phyloP scores from a whole-genome alignment of 2,329 filamentous ascomycete genomes.

The Neopestalotiopsis sp. region DNA sequence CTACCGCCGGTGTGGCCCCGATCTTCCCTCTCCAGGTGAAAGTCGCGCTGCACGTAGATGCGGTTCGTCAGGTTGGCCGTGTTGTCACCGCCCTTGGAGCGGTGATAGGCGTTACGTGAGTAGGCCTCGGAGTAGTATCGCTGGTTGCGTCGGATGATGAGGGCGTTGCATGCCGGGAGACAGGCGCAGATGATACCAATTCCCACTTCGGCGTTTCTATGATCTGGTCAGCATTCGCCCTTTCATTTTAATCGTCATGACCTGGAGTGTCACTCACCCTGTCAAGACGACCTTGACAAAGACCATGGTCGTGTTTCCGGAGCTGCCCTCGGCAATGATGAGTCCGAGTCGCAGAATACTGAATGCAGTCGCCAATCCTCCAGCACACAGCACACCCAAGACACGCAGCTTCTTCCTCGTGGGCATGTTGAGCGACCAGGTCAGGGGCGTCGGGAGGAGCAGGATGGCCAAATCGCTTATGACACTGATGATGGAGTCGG shows the following conservation, averaged over 20 bases:
- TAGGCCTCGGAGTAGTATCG: conserved; percentile 7
- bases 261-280: conserved; percentile 21
- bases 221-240: not conserved
- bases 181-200: conserved; percentile 20
- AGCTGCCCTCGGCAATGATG: conserved; percentile 29
- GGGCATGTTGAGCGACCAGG: conserved; percentile 39
- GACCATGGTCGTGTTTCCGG: conserved; percentile 33
- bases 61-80: not conserved
- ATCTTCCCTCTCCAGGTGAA: not conserved
- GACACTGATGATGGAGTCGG: conserved; percentile 38
- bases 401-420: conserved; percentile 36
- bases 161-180: conserved; percentile 16
- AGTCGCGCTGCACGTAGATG: conserved; percentile 10
- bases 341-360: conserved; percentile 35
- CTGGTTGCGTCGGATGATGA: conserved; percentile 4
- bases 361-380: conserved; percentile 38
- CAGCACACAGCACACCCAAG: conserved; percentile 35
- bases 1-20: not conserved
- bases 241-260: too few relatives aligned
- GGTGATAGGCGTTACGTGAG: conserved; percentile 3
- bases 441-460: conserved; percentile 37
- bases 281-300: conserved; percentile 34
- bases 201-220: conserved; percentile 31
- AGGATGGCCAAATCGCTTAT: conserved; percentile 39
- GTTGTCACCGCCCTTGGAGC: not conserved